Percentiles rank a stretch among this genome's conserved stretches.
These are phyloP conservation scores for Pecoramyces ruminantium DNA, from an alignment of 192 early-diverging fungal species.

Conservation along the genomic window DNA sequence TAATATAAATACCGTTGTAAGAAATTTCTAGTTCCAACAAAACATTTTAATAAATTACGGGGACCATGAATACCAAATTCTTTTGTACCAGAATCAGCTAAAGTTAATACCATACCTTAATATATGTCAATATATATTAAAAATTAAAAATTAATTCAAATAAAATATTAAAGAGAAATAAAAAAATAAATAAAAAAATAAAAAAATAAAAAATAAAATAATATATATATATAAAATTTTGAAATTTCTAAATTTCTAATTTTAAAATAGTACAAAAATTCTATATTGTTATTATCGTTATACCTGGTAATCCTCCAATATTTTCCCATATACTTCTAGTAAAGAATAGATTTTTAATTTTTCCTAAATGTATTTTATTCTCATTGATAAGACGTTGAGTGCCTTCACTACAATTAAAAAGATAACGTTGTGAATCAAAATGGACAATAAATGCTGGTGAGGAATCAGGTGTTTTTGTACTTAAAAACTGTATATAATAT, in stretches of 20 bases:
- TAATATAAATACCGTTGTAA: conserved; percentile 35
- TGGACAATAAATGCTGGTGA: conserved; percentile 52
- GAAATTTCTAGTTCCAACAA: conserved; percentile 64
- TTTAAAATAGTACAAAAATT: not conserved
- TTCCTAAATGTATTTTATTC: conserved; percentile 49
- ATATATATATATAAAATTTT: no score
- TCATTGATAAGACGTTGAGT: conserved; percentile 72
- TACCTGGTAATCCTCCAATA: conserved; percentile 79
- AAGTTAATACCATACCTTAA: conserved; percentile 73
- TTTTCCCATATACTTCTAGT: conserved; percentile 70
- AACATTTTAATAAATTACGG: conserved; percentile 58
- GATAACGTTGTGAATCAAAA: conserved; percentile 57
- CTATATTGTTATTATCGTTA: not conserved
- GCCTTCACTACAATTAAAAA: conserved; percentile 90
- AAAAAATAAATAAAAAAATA: no score
- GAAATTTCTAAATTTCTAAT: not conserved
- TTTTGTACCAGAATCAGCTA: conserved; percentile 54
- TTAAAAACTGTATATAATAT: conserved; percentile 36
- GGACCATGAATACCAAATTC: conserved; percentile 42
- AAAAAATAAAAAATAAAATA: no score
- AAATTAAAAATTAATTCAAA: no score
- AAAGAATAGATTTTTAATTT: conserved; percentile 60
- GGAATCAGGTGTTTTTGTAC: conserved; percentile 30
- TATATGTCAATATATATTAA: no score
- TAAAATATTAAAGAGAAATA: no score